These are phyloP conservation scores for Anaeramoeba flamelloides DNA, from an alignment of 78 protist genomes.

Conservation along the genomic window DNA sequence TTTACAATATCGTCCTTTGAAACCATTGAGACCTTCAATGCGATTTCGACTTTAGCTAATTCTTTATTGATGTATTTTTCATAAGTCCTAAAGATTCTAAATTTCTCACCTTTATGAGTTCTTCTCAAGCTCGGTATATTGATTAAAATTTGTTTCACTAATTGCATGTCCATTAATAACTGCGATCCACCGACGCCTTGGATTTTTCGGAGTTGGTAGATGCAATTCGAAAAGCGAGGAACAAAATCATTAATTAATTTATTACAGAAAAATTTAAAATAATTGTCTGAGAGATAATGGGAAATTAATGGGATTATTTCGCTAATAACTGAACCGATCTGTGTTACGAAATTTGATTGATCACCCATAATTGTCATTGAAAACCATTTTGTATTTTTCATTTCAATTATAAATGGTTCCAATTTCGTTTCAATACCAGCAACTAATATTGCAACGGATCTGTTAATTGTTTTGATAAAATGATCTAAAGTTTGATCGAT, in stretches of 20 bases:
- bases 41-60: neutral
- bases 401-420: no score
- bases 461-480: no score
- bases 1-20: no score
- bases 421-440: no score
- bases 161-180: conserved; percentile 1
- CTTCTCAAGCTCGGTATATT: neutral
- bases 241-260: conserved; percentile 1
- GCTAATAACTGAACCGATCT: no score
- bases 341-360: no score
- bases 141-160: conserved; percentile 1
- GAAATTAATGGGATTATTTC: no score
- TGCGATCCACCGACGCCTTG: conserved; percentile 12
- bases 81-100: no score
- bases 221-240: neutral
- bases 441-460: neutral
- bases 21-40: neutral
- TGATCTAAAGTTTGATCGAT: no score
- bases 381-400: no score
- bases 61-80: neutral
- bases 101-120: no score
- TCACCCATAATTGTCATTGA: no score
- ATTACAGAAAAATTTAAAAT: conserved; percentile 3
- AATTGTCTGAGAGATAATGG: neutral
- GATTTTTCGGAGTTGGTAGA: neutral